A percentile compares a stretch with the other conserved stretches of the same genome.
Evolutionary conservation across 805 yeast species (phyloP).

Genomic region (Wickerhamiella vanderwaltii): DNA sequence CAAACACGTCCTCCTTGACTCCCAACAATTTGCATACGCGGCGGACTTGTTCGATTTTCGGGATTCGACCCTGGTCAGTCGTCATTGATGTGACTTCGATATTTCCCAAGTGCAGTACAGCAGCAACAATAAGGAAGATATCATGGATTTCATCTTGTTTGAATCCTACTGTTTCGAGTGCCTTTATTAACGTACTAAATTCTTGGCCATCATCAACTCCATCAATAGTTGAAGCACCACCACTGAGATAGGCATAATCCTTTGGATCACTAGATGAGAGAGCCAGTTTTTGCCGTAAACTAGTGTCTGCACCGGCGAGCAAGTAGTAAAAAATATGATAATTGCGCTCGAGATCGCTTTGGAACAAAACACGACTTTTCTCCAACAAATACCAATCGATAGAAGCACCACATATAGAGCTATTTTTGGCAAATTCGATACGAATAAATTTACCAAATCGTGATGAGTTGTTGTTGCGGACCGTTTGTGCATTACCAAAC

Average conservation of each 20-base stretch:
- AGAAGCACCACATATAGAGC: conserved; percentile 72
- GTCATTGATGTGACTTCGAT: conserved; percentile 52
- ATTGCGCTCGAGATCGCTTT: conserved; percentile 67
- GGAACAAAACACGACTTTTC: conserved; percentile 80
- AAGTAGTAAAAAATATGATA: conserved; percentile 90
- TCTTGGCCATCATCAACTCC: conserved; percentile 69
- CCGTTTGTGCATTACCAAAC: conserved; percentile 95
- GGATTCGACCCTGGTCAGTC: conserved; percentile 64
- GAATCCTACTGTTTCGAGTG: conserved; percentile 68
- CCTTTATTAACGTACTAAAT: conserved; percentile 46
- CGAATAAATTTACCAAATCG: conserved; percentile 94
- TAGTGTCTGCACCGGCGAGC: conserved; percentile 48
- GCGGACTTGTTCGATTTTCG: conserved; percentile 40
- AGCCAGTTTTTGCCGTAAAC: conserved; percentile 29
- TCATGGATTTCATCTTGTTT: conserved; percentile 39
- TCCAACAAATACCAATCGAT: conserved; percentile 91
- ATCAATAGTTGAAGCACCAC: conserved; percentile 44
- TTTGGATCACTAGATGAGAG: conserved; percentile 34
- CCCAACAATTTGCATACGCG: conserved; percentile 54
- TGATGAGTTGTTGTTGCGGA: conserved; percentile 85
- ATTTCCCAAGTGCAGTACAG: conserved; percentile 77
- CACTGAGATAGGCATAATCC: conserved; percentile 45
- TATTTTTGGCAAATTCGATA: conserved; percentile 52
- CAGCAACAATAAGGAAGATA: conserved; percentile 56
- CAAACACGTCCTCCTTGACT: conserved; percentile 41